These are phyloP conservation scores for Cutaneotrichosporon arboriforme DNA, from an alignment of 1,284 basidiomycete species.

Conservation along the genomic window DNA sequence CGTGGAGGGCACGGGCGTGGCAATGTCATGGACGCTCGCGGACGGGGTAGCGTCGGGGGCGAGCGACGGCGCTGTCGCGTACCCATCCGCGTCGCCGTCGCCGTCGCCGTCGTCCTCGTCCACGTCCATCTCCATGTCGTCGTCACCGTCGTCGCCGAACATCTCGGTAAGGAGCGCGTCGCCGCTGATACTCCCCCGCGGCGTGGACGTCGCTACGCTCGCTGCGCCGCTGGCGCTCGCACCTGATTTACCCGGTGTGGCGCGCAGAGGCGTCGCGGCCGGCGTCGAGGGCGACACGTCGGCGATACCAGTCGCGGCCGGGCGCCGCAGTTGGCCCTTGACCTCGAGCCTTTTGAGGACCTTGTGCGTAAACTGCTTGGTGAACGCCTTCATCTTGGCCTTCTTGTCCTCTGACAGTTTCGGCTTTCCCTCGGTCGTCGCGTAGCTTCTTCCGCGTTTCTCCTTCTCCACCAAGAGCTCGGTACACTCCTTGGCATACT, in stretches of 20 bases:
- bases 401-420: slow-evolving; percentile 77
- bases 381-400: slow-evolving; percentile 85
- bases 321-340: slow-evolving; percentile 36
- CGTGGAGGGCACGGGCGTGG: slow-evolving; percentile 2
- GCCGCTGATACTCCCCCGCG: slow-evolving; percentile 1
- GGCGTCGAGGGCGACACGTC: slow-evolving; percentile 6
- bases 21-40: background rate
- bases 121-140: slow-evolving; percentile 11
- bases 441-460: slow-evolving; percentile 77
- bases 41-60: slow-evolving; percentile 1
- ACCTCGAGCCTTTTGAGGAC: slow-evolving; percentile 41
- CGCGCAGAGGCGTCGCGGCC: background rate
- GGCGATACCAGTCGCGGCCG: background rate
- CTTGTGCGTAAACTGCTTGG: slow-evolving; percentile 69
- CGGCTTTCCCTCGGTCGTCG: slow-evolving; percentile 60
- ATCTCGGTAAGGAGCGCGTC: slow-evolving; percentile 17
- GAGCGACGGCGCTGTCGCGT: background rate
- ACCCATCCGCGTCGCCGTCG: too few species aligned
- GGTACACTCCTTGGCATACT: slow-evolving; percentile 88
- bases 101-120: background rate
- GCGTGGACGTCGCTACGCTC: background rate
- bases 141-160: slow-evolving; percentile 17
- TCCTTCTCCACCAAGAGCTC: slow-evolving; percentile 83
- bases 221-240: background rate
- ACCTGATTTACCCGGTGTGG: slow-evolving; percentile 6